Evolutionary conservation across 2,329 filamentous ascomycete genomes (phyloP), one percentile per base, ranked within the genome.

Genomic region (Cladosporium sp.): DNA sequence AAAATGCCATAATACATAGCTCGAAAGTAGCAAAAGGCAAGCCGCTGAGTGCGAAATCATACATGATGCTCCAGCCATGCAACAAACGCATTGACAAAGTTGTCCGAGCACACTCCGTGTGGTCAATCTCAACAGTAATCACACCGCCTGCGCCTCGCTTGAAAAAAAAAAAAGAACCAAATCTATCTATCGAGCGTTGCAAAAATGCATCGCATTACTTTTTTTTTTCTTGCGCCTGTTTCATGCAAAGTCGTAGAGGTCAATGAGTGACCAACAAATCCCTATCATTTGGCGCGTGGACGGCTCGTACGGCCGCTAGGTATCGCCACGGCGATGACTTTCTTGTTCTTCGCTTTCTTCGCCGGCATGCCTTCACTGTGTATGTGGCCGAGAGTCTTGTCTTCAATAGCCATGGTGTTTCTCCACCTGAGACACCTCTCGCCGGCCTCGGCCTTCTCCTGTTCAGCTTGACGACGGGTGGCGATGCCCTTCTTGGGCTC

Each of bases 381-480:
- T 6, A 71, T 37, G 42, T 70, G 68, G 9, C 42, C 42, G 22
- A 45, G 24, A 15, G 65, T 66, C 13, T 62, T 39, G 55, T 71
- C 63, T 28, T 66, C 62, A 7, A 85, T 63, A 35, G 85, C 85
- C 54, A 81, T 83, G 15, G 75, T 79, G 66, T 90, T 90, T 58
- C 76, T 79, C 87, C 87, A 90, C 34, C 76, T 76, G 45, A 88
- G 73, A 67, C 86, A 89, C 52, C 83, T 78, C 66, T 84, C 79
- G 64, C 74, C 72, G n/a, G 73, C 72, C 32, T 77, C 77, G 13
- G 81, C 77, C 50, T 80, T 74, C 55, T 82, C 80, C 44, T 79
- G 75, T 39, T 85, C 78, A 0, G 80, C 80, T 70, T 86, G 87
- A 25, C 80, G 83, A 8, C 87, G 79, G 2, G 86, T 89, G 28